Evolutionary conservation across 2,329 filamentous ascomycete genomes (phyloP), one percentile per base, ranked within the genome.

Genomic region (Raffaelea ambrosiae): DNA sequence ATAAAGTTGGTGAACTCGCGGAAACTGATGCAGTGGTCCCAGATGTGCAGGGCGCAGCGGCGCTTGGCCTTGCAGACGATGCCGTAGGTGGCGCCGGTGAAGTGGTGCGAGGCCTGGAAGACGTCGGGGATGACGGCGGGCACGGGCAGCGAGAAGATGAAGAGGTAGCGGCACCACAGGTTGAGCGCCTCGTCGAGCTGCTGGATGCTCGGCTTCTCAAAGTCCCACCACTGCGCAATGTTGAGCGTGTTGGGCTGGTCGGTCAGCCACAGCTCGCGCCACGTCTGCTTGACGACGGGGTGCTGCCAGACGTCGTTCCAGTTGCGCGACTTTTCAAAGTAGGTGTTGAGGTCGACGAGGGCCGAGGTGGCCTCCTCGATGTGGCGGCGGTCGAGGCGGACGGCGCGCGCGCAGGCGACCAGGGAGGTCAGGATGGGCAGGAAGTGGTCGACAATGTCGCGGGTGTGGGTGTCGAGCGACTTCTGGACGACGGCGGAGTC

Each of bases 11-110:
- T n/a, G 64, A 68, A 74, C 55, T 79, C 75, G 52, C 75, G 64
- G 73, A 73, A 78, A 40, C 67, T 70, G 52, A 79, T 78, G 26
- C 72, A 73, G 55, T 79, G 75, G 53, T 79, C 75, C 75, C 75
- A 79, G 43, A 79, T 76, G 54, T 76, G 72, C 40, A 77, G 65
- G 1, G 72, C 75, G 48, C 71, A 74, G 50, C 70, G 68, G 33
- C 72, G 66, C 61, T 75, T 75, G 50, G 76, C 62, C 60, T 78
- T 78, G 60, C 73, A 74, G 21, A 78, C 68, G 42, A 78, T 72
- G 18, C 75, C 75, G 46, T 77, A 79, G 0, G 73, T 69, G 4
- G 72, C 72, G 41, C 72, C 73, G 33, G 75, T 72, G 50, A 72
- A 74, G 59, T 79, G 75, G 53, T 79, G 76, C 1, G 75, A 76